Percentiles rank a stretch among this genome's conserved stretches.
Evolutionary conservation across 2,329 filamentous ascomycete genomes (phyloP).

Genomic region (Claviceps spartinae): DNA sequence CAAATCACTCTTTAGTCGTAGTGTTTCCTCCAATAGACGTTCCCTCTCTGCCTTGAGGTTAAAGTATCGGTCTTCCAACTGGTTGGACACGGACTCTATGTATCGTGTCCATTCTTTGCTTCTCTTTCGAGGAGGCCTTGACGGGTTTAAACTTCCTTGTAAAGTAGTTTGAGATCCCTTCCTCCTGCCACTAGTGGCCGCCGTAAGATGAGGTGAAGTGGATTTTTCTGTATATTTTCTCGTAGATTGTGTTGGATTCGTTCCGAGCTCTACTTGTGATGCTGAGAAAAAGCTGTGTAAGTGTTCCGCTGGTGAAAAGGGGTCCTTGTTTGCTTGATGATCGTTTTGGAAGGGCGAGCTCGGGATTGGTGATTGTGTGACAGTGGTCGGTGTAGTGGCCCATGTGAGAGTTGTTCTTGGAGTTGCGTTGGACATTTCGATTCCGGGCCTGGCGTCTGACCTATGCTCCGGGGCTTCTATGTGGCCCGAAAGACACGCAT

Average conservation of each 20-base stretch:
- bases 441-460: not conserved
- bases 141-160: not conserved
- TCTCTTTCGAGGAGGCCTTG: not conserved
- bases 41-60: not conserved
- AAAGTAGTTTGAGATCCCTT: not conserved
- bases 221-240: not conserved
- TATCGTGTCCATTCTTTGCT: conserved; percentile 1
- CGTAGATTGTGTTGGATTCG: not conserved
- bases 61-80: not conserved
- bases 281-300: no score
- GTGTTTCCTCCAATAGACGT: not conserved
- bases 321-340: not conserved
- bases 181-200: not conserved
- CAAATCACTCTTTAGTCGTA: not conserved
- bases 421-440: not conserved
- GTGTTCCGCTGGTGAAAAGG: not conserved
- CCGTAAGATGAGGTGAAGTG: not conserved
- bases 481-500: not conserved
- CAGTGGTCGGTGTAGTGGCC: not conserved
- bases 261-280: not conserved
- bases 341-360: not conserved
- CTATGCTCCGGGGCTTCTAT: not conserved
- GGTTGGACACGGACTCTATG: not conserved
- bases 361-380: not conserved
- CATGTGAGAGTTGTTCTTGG: not conserved